Conservation (phyloP, 176 grass and related monocot genomes). For the Aegilops longissima region DNA sequence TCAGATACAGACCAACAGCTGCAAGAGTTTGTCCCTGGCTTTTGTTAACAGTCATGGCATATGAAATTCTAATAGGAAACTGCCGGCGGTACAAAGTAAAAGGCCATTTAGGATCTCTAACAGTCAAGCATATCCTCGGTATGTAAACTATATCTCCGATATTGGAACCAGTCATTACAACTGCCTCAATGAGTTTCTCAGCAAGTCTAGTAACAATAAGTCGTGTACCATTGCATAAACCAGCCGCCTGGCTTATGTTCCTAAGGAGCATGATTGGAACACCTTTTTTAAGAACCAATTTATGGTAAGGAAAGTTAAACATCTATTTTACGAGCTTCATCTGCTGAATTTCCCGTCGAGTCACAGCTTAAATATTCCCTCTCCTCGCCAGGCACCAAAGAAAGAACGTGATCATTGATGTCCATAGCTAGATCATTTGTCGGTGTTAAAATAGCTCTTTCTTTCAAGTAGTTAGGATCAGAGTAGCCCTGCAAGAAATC, state of each 20-base stretch:
- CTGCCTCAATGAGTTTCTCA: not conserved
- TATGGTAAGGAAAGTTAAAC: not conserved
- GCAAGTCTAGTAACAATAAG: not conserved
- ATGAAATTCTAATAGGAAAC: not conserved
- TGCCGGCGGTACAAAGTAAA: not conserved
- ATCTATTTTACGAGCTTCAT: not conserved
- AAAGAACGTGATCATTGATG: not conserved
- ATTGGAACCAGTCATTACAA: not conserved
- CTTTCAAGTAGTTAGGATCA: not conserved
- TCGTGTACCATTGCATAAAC: slow-evolving; percentile 18
- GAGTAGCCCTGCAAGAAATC: not conserved
- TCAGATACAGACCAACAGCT: not conserved
- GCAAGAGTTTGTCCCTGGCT: not conserved
- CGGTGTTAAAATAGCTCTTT: not conserved
- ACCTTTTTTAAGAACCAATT: not conserved
- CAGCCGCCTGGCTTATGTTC: not conserved
- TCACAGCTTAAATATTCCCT: slow-evolving; percentile 7
- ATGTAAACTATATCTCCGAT: not conserved
- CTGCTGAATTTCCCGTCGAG: not conserved
- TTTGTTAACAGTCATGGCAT: slow-evolving; percentile 15
- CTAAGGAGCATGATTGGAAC: slow-evolving; percentile 15
- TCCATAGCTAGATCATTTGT: not conserved
- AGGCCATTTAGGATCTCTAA: not conserved
- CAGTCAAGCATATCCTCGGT: not conserved
- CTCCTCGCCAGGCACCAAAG: not conserved